Evolutionary conservation across 257 asterid genomes (phyloP).

Genomic region (Solanum pimpinellifolium): DNA sequence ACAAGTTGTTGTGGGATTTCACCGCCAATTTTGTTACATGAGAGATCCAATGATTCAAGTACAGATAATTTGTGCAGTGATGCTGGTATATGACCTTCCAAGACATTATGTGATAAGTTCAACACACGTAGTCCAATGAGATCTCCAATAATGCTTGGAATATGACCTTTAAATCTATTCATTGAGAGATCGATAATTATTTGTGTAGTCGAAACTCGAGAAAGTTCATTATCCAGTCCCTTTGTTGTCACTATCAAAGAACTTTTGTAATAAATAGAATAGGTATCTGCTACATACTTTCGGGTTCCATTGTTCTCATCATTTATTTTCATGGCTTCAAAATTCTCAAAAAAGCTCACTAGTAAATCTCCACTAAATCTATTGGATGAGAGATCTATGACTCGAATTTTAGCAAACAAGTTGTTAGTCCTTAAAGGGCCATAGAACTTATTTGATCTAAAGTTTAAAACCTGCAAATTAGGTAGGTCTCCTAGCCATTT

Average conservation of each 20-base stretch:
- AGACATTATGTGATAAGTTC: neutral
- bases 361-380: no score
- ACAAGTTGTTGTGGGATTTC: neutral
- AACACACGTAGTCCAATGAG: neutral
- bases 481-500: no score
- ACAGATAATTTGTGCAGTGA: neutral
- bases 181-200: neutral
- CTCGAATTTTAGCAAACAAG: no score
- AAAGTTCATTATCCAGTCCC: no score
- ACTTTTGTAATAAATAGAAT: rapidly evolving
- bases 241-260: no score
- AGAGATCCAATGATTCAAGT: neutral
- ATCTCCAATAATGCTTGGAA: neutral
- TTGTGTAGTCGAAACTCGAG: neutral
- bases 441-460: no score
- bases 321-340: rapidly evolving
- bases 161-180: neutral
- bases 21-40: neutral
- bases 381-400: no score
- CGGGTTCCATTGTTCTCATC: no score
- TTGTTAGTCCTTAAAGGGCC: no score
- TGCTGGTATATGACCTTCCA: neutral
- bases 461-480: rapidly evolving
- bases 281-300: no score
- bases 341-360: rapidly evolving